phyloP scores from a whole-genome alignment of 106 monocot genomes.

The Phalaenopsis equestris region DNA sequence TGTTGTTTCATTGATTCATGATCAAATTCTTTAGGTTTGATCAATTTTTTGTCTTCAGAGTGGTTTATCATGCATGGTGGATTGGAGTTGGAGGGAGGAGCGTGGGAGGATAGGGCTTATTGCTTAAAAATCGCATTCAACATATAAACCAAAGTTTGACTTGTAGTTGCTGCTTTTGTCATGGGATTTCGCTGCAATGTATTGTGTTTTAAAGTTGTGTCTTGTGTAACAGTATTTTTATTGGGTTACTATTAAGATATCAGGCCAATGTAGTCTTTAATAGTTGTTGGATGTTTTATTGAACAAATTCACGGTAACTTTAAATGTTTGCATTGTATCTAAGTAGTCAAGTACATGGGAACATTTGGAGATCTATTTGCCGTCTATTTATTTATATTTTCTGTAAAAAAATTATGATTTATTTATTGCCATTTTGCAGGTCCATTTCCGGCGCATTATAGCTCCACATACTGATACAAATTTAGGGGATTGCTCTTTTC shows the following conservation, averaged over 20 bases:
- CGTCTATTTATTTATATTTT: background rate
- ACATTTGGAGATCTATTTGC: background rate
- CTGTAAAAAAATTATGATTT: background rate
- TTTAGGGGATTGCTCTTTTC: slow-evolving; percentile 95
- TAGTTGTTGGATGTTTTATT: background rate
- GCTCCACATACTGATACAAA: slow-evolving; percentile 95
- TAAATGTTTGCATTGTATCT: background rate
- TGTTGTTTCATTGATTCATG: background rate
- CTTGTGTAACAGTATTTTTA: background rate
- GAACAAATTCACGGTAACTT: background rate
- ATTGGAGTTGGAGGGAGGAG: background rate
- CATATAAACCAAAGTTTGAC: background rate
- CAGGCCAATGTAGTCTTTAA: background rate
- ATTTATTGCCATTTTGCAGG: slow-evolving; percentile 33
- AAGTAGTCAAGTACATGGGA: background rate
- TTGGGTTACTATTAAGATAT: background rate
- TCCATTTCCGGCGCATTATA: slow-evolving; percentile 95
- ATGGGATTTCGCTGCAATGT: background rate
- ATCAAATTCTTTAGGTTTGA: background rate
- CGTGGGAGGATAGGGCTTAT: background rate
- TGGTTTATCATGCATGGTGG: background rate
- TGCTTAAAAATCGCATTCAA: background rate
- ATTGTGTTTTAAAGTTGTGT: background rate
- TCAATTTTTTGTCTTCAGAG: background rate
- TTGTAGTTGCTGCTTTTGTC: background rate